Conservation (phyloP, 768 basidiomycete species). For the Multifurca ochricompacta region DNA sequence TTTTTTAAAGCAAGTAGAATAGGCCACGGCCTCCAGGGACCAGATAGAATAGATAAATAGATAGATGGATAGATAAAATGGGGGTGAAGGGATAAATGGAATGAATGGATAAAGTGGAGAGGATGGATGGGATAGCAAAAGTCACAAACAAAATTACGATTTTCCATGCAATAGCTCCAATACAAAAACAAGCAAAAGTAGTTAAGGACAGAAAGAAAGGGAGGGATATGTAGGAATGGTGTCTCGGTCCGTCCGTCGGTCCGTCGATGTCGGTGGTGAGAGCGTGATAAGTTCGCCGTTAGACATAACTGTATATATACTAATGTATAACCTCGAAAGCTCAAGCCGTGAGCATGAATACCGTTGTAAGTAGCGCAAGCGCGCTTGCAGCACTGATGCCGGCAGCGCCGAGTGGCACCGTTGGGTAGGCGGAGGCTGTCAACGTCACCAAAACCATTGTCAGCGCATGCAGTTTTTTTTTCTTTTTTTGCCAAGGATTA, state of each 20-base stretch:
- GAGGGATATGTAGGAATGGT: not conserved
- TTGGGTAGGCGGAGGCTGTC: not conserved
- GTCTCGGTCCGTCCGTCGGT: too few relatives aligned
- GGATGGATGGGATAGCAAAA: too few relatives aligned
- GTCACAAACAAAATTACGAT: too few relatives aligned
- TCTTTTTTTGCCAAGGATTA: not conserved
- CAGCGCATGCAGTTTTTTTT: too few relatives aligned
- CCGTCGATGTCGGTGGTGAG: not conserved
- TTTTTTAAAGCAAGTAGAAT: too few relatives aligned
- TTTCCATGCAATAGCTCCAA: not conserved
- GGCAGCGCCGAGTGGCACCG: not conserved
- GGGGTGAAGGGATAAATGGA: not conserved
- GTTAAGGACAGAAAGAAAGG: not conserved
- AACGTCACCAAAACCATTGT: not conserved
- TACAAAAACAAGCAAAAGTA: not conserved
- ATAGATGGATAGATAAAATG: not conserved
- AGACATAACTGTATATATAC: not conserved
- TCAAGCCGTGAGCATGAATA: not conserved
- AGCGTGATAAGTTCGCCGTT: not conserved
- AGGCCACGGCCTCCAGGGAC: too few relatives aligned
- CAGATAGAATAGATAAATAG: too few relatives aligned
- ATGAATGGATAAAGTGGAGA: not conserved
- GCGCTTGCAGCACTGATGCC: not conserved
- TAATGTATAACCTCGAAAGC: too few relatives aligned
- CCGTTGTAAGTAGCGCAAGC: not conserved